Base-by-base conservation (phyloP, 352 stramenopile species). In the Phytopythium boreale region DNA sequence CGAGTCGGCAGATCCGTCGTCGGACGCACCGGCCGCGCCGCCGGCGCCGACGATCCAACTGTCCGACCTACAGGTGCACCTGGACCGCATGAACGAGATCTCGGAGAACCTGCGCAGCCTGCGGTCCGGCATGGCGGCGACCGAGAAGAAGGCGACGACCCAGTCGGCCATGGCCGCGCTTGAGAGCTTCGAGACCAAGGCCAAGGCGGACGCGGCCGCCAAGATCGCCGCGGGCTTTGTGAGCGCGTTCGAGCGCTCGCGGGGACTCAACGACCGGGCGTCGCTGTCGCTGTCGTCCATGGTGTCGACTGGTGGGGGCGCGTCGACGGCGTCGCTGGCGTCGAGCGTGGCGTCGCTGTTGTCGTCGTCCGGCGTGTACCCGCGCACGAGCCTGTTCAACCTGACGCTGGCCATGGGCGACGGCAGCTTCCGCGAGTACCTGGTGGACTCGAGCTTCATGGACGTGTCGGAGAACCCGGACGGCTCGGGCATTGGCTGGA, bases 51-150 rank as follows among this genome's bases (percentile, higher is more conserved):
- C 57, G n/a, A 75, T 89, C 31, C 81, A 92, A 59, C 60, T 92
- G 15, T 74, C 82, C 11, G 78, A 89, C 49, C 62, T 92, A 46
- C 83, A 92, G 61, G 68, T 89, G 15, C 83, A 92, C 74, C 50
- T 92, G 20, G 80, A 92, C 57, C 81, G 79, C 37, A 92, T 92
- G 83, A 88, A 85, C 49, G 71, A 80, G 66, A 90, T 92, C 53
- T 89, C 83, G 22, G 72, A 79, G 43, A 89, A 62, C 59, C 62
- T 92, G 37, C 70, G 68, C 41, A 67, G 67, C 20, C 68, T 88
- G 59, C 75, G 81, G 37, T 70, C 78, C 10, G 74, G 69, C 53
- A 84, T 87, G 64, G 67, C 76, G 49, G 82, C 81, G 31, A 79
- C 71, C 17, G 47, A 71, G 6, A 49, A 71, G 11, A 75, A 79